Evolutionary conservation across 257 asterid species (phyloP).

Genomic region (Jacaranda mimosifolia): DNA sequence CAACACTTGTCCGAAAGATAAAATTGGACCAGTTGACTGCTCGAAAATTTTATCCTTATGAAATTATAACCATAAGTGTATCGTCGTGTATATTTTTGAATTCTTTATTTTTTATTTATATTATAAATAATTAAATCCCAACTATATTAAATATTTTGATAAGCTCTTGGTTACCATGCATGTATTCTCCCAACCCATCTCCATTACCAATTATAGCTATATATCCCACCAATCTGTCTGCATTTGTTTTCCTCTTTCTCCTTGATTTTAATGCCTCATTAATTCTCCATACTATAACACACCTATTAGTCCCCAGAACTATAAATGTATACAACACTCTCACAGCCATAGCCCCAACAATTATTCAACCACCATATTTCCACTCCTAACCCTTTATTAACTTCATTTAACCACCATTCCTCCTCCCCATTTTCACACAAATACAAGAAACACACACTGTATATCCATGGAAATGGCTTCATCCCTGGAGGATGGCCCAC

Average conservation of each 20-base stretch:
- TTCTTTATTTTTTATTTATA: too few relatives aligned
- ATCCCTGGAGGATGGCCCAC: slow-evolving; percentile 47
- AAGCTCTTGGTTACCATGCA: neutral
- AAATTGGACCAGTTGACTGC: too few relatives aligned
- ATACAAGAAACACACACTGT: neutral
- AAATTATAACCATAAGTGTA: too few relatives aligned
- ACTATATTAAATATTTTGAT: too few relatives aligned
- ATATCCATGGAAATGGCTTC: slow-evolving; percentile 33
- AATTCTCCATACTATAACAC: slow-evolving; percentile 5
- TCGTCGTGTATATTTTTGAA: too few relatives aligned
- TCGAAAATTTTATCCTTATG: too few relatives aligned
- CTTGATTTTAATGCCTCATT: slow-evolving; percentile 10
- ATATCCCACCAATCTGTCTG: neutral
- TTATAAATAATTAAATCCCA: too few relatives aligned
- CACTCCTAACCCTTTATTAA: neutral
- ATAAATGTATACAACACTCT: slow-evolving; percentile 20
- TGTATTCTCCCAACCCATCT: neutral
- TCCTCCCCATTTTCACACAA: neutral
- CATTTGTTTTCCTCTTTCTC: neutral
- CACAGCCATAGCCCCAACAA: neutral
- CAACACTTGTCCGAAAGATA: too few relatives aligned
- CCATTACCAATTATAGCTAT: neutral
- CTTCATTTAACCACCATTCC: neutral
- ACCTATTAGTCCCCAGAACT: slow-evolving; percentile 23
- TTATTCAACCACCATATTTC: slow-evolving; percentile 31